Evolutionary conservation across 1,284 basidiomycete genomes (phyloP).

Genomic region (Irpex sp.): DNA sequence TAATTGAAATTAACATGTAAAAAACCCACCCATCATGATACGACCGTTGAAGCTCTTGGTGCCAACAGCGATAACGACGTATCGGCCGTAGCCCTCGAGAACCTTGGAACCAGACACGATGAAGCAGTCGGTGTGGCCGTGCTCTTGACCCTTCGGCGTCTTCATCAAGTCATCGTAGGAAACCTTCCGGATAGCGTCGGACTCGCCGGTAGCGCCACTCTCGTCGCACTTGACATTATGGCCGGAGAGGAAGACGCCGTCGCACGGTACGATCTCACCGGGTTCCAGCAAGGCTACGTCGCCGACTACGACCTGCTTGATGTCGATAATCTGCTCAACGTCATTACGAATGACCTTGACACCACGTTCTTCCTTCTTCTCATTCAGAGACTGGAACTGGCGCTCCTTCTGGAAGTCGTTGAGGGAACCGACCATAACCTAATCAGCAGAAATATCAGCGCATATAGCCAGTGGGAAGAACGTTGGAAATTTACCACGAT

Average conservation of each 20-base stretch:
- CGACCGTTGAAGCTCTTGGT: conserved; percentile 92
- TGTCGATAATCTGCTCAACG: conserved; percentile 74
- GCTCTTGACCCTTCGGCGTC: conserved; percentile 25
- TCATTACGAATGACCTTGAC: conserved; percentile 92
- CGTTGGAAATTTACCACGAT: conserved; percentile 62
- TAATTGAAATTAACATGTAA: conserved; percentile 3
- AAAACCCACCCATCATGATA: conserved; percentile 85
- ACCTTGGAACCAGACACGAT: conserved; percentile 94
- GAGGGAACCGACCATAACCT: conserved; percentile 83
- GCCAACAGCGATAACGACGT: conserved; percentile 92
- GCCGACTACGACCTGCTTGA: conserved; percentile 91
- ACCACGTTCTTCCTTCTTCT: conserved; percentile 92
- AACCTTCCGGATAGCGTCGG: conserved; percentile 90
- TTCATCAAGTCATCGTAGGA: conserved; percentile 76
- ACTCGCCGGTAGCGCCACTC: conserved; percentile 94
- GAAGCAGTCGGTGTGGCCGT: conserved; percentile 86
- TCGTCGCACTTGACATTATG: conserved; percentile 97
- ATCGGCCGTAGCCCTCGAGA: conserved; percentile 91
- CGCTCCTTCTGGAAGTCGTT: conserved; percentile 98
- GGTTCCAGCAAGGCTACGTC: conserved; percentile 92
- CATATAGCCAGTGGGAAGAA: background rate
- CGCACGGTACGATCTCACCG: conserved; percentile 94
- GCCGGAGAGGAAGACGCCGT: conserved; percentile 90
- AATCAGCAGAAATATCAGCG: conserved; percentile 5
- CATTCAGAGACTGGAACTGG: conserved; percentile 91